Base-by-base conservation (phyloP, 441 rosid species). In the Kokia cookei region DNA sequence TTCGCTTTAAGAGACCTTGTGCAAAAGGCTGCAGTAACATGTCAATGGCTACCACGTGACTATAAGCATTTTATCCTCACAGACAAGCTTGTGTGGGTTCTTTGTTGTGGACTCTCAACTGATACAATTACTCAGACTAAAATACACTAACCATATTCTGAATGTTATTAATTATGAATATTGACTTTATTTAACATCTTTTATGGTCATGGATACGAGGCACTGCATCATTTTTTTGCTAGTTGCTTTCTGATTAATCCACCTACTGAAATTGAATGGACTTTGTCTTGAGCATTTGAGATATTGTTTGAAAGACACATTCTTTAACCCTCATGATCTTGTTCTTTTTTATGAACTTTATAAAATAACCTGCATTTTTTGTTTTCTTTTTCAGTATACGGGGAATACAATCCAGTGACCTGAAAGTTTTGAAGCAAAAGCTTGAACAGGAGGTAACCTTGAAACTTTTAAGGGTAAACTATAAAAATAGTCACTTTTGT, bases 371-470 rank as follows among this genome's bases (percentile, higher is more conserved):
- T 69, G 75, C 57, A 1, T 10, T 75, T 77, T n/a, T 35, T 71
- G 64, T 48, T 65, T 81, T 24, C 71, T 76, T 76, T 43, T 57
- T 63, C 89, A 93, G 99, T 82, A 55, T 96, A 75, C 89, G 93
- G 74, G 98, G 99, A 69, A 89, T 96, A 72, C 93, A 88, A 37
- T 47, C 55, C 59, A 79, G 78, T 78, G 97, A 93, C 85, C 96
- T 96, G 65, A 90, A 79, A 81, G 77, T 51, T 80, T 79, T 93
- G 82, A 93, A 91, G 79, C 96, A 86, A 80, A 96, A 88, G 84
- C 98, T 96, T 65, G 91, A 90, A 76, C 88, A 90, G 75, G 97
- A 96, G 98, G 99, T 96, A 84, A 67, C 42, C 45, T 50, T 62
- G 51, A 40, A 62, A 26, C 22, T 24, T 43, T 15, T 42, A 43